Percentiles rank a stretch among this genome's conserved stretches.
Evolutionary conservation across 192 early-diverging fungal genomes (phyloP).

Genomic region (Lobosporangium transversale): DNA sequence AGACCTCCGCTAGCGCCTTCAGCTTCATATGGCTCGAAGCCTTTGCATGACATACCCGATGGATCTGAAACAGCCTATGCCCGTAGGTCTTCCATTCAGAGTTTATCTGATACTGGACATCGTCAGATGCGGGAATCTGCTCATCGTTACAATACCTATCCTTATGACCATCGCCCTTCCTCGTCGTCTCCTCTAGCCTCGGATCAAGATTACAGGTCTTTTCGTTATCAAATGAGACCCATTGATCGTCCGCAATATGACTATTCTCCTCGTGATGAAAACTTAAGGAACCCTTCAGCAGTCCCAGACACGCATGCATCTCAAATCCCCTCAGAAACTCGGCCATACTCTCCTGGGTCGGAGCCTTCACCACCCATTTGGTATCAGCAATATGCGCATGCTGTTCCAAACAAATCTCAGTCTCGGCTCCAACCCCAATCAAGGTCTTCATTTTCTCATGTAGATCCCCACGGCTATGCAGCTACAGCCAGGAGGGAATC

Average conservation of each 20-base stretch:
- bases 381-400: slow-evolving; percentile 46
- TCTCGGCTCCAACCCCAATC: neutral
- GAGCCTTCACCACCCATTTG: slow-evolving; percentile 35
- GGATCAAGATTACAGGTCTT: neutral
- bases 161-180: slow-evolving; percentile 14
- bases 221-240: neutral
- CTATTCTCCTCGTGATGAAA: neutral
- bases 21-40: slow-evolving; percentile 17
- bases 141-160: neutral
- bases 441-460: slow-evolving; percentile 14
- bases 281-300: neutral
- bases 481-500: slow-evolving; percentile 15
- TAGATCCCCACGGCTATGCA: neutral
- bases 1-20: slow-evolving; percentile 21
- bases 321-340: slow-evolving; percentile 7
- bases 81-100: slow-evolving; percentile 9
- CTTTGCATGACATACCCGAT: slow-evolving; percentile 25
- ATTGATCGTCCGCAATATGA: slow-evolving; percentile 11
- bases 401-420: slow-evolving; percentile 19
- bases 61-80: slow-evolving; percentile 9
- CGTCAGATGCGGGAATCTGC: neutral
- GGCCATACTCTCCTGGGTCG: slow-evolving; percentile 7
- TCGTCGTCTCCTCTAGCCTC: slow-evolving; percentile 1
- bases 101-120: slow-evolving; percentile 5
- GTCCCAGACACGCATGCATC: neutral